phyloP scores from a whole-genome alignment of 1,284 basidiomycete genomes.

The Papiliotrema nemorosa region DNA sequence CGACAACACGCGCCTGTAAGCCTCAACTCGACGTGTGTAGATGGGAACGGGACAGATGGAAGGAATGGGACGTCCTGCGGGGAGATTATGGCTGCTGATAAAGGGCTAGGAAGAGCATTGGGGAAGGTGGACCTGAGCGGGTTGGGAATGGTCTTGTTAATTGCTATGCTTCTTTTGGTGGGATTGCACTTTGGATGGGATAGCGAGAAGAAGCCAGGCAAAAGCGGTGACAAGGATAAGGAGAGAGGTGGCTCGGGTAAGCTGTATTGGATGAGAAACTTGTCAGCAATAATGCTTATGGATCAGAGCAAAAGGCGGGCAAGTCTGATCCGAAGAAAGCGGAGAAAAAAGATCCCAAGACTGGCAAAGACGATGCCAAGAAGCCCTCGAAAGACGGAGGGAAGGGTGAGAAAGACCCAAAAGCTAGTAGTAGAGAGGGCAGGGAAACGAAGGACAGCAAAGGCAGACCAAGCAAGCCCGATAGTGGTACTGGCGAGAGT shows the following conservation, averaged over 20 bases:
- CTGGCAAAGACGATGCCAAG: neutral
- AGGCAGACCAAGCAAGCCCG: neutral
- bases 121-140: neutral
- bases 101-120: neutral
- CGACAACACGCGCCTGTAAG: neutral
- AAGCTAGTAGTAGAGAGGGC: neutral
- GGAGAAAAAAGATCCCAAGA: neutral
- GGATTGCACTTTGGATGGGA: conserved; percentile 3
- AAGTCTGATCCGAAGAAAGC: neutral
- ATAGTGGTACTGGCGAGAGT: neutral
- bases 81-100: neutral
- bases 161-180: conserved; percentile 1
- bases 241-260: neutral
- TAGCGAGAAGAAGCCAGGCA: conserved; percentile 1
- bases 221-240: neutral
- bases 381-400: neutral
- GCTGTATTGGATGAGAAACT: neutral
- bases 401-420: neutral
- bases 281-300: neutral
- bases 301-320: neutral
- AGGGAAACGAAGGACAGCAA: neutral
- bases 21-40: neutral
- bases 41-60: neutral
- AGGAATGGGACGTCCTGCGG: too few species aligned
- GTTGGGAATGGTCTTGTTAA: conserved; percentile 2